Evolutionary conservation across 257 asterid species (phyloP).

Genomic region (Solanum sitiens): DNA sequence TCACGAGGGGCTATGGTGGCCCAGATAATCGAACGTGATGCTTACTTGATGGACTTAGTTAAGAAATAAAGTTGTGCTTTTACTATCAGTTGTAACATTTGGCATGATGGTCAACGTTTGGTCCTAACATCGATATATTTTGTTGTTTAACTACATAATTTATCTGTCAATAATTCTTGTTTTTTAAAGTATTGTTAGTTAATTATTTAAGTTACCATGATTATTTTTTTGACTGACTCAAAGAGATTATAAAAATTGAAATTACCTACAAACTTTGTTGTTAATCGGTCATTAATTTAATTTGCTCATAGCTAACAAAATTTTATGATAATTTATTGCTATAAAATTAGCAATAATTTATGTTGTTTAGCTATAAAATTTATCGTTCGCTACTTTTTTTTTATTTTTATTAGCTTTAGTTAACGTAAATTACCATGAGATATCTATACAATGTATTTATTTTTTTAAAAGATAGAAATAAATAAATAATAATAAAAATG

Average conservation of each 20-base stretch:
- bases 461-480: neutral
- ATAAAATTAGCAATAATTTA: neutral
- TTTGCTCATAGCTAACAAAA: neutral
- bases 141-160: neutral
- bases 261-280: neutral
- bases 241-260: neutral
- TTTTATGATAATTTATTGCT: neutral
- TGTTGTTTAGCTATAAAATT: neutral
- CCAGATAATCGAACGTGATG: neutral
- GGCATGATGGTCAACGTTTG: neutral
- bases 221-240: neutral
- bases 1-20: neutral
- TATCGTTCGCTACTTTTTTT: rapidly evolving
- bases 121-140: neutral
- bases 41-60: too few species aligned
- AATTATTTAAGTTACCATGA: neutral
- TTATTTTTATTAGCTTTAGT: too few species aligned
- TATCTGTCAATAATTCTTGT: neutral
- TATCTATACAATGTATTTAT: neutral
- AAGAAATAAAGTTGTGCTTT: too few species aligned
- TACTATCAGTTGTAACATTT: neutral
- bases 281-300: neutral
- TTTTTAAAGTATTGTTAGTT: neutral
- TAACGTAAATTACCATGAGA: neutral
- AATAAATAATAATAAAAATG: neutral